Evolutionary conservation across 78 protist genomes (phyloP).

Genomic region (Emiliania huxleyi): DNA sequence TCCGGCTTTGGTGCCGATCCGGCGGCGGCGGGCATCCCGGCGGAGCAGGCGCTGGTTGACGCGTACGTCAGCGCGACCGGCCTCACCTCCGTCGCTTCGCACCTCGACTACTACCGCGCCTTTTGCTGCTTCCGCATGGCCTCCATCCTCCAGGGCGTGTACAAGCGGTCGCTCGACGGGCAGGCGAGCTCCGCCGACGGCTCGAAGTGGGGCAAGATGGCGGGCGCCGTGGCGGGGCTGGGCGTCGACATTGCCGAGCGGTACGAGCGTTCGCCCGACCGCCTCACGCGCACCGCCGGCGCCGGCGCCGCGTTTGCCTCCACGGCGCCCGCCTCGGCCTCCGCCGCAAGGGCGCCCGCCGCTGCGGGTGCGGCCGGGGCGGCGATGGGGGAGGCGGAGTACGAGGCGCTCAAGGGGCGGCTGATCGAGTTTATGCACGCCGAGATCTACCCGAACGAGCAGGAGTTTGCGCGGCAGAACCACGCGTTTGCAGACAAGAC

Average conservation of each 20-base stretch:
- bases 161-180: slow-evolving; percentile 50
- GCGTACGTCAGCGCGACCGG: background rate
- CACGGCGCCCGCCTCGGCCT: background rate
- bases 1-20: background rate
- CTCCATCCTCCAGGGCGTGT: slow-evolving; percentile 71
- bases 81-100: background rate
- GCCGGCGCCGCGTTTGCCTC: background rate
- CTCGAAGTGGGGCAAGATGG: background rate
- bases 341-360: too few relatives aligned
- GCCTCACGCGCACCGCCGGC: background rate
- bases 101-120: slow-evolving; percentile 45
- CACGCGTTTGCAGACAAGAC: background rate
- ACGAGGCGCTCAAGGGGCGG: background rate
- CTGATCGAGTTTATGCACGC: background rate
- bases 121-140: slow-evolving; percentile 59
- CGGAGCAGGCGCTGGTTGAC: background rate
- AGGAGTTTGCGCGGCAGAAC: background rate
- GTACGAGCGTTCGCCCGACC: background rate
- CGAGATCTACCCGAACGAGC: background rate
- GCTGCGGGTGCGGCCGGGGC: too few relatives aligned
- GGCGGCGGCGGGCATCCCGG: slow-evolving; percentile 3
- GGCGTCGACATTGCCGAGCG: background rate
- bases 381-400: background rate
- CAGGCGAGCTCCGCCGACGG: slow-evolving; percentile 43
- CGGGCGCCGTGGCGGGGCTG: background rate